Percentiles rank a stretch among this genome's conserved stretches.
phyloP scores from a whole-genome alignment of 257 asterid species.

The Catharanthus roseus region DNA sequence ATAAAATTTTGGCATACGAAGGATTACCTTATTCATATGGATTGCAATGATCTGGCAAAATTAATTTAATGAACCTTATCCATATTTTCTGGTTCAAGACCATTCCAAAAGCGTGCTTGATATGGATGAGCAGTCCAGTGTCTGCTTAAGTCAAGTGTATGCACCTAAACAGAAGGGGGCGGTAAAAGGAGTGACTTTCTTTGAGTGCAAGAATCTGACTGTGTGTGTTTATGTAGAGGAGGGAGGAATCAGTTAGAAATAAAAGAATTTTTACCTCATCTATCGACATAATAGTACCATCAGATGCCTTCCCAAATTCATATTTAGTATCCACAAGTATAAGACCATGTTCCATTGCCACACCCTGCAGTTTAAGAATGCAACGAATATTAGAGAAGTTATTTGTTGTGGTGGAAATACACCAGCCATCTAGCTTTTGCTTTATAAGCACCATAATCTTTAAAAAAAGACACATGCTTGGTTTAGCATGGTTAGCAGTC shows the following conservation, averaged over 20 bases:
- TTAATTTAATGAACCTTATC: slow-evolving; percentile 61
- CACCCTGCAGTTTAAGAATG: slow-evolving; percentile 35
- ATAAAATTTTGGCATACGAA: neutral
- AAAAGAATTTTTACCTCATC: slow-evolving; percentile 57
- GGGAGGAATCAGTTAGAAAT: neutral
- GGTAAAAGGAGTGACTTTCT: neutral
- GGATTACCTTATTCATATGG: slow-evolving; percentile 79
- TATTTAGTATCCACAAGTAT: slow-evolving; percentile 91
- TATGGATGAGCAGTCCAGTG: slow-evolving; percentile 82
- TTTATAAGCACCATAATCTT: slow-evolving; percentile 1
- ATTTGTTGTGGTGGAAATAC: neutral
- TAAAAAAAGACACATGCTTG: too few relatives aligned
- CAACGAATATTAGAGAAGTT: neutral
- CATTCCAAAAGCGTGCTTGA: slow-evolving; percentile 53
- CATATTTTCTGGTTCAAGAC: slow-evolving; percentile 90
- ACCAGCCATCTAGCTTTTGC: neutral
- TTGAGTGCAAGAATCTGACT: neutral
- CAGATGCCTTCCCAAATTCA: slow-evolving; percentile 93
- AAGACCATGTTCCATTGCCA: slow-evolving; percentile 80
- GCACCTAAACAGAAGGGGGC: slow-evolving; percentile 46
- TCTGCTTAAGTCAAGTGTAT: slow-evolving; percentile 96
- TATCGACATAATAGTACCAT: slow-evolving; percentile 65
- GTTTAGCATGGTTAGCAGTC: neutral
- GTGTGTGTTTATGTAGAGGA: neutral
- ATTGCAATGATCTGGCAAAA: slow-evolving; percentile 49